These are phyloP conservation scores for Peronospora destructor DNA, from an alignment of 352 stramenopile genomes.

Conservation along the genomic window DNA sequence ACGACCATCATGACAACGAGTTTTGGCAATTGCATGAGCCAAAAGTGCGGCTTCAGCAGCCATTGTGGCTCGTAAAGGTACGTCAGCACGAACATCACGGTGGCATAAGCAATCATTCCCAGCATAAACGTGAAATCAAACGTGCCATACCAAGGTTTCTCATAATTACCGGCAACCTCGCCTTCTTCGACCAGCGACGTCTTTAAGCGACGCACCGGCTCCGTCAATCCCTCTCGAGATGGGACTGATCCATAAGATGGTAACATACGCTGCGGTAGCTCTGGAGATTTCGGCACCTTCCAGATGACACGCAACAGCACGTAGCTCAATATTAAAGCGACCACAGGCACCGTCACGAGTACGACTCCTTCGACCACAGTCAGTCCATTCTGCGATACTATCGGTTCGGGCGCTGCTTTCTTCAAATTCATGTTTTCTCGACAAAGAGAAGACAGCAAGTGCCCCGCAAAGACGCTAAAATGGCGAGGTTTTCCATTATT, in stretches of 20 bases:
- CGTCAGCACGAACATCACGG: constrained; percentile 51
- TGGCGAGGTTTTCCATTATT: constrained; percentile 4
- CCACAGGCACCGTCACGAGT: constrained; percentile 37
- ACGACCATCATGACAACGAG: constrained; percentile 67
- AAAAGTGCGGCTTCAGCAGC: constrained; percentile 45
- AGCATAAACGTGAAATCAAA: constrained; percentile 63
- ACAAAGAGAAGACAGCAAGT: constrained; percentile 6
- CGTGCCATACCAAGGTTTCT: constrained; percentile 39
- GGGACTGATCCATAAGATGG: constrained; percentile 31
- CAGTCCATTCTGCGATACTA: constrained; percentile 24
- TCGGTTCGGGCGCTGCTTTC: background rate
- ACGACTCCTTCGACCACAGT: constrained; percentile 15
- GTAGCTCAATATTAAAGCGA: constrained; percentile 49
- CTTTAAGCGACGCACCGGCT: constrained; percentile 32
- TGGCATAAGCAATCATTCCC: constrained; percentile 44
- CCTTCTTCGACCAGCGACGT: constrained; percentile 55
- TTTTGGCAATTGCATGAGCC: constrained; percentile 64
- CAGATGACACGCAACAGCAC: constrained; percentile 59
- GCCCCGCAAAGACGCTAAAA: constrained; percentile 12
- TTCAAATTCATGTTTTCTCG: constrained; percentile 4
- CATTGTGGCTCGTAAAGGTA: constrained; percentile 49
- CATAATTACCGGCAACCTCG: constrained; percentile 62
- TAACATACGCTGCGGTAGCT: constrained; percentile 28
- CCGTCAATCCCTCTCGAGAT: constrained; percentile 26
- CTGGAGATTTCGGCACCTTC: constrained; percentile 34